Percentiles rank a stretch among this genome's conserved stretches.
These are phyloP conservation scores for Fraxinus anomala DNA, from an alignment of 257 asterid species.

Conservation along the genomic window DNA sequence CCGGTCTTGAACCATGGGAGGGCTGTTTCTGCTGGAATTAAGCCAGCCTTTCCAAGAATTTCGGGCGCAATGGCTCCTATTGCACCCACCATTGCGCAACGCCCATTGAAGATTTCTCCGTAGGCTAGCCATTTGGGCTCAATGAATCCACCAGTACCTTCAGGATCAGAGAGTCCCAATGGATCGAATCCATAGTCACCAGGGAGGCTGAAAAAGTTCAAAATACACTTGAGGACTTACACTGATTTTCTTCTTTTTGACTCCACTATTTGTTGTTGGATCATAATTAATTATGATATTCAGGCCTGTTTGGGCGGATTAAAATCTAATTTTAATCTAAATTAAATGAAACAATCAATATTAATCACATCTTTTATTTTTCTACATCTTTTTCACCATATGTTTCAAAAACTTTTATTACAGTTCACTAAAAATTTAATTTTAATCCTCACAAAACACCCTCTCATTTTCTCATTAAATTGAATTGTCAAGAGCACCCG, in stretches of 20 bases:
- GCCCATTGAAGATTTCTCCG: slow-evolving; percentile 82
- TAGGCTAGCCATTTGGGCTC: slow-evolving; percentile 94
- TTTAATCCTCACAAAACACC: no score
- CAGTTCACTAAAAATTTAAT: no score
- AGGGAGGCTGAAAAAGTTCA: slow-evolving; percentile 63
- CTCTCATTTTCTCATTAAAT: background rate
- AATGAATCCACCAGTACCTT: slow-evolving; percentile 89
- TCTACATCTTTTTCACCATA: no score
- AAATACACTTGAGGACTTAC: no score
- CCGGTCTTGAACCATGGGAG: slow-evolving; percentile 97
- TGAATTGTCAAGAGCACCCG: background rate
- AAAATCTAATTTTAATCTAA: no score
- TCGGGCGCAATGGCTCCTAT: slow-evolving; percentile 89
- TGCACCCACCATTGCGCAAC: slow-evolving; percentile 87
- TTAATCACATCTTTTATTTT: no score
- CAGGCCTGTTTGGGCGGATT: no score
- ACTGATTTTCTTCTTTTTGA: background rate
- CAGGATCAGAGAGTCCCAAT: slow-evolving; percentile 89
- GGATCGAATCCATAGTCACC: slow-evolving; percentile 98
- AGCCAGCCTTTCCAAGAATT: slow-evolving; percentile 75
- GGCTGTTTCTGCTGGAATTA: slow-evolving; percentile 84
- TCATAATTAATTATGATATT: background rate
- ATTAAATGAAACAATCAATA: no score
- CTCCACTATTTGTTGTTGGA: background rate
- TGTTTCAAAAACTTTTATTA: no score